Base-by-base conservation (phyloP, 2,329 filamentous ascomycete genomes). In the Colletotrichum siamense region DNA sequence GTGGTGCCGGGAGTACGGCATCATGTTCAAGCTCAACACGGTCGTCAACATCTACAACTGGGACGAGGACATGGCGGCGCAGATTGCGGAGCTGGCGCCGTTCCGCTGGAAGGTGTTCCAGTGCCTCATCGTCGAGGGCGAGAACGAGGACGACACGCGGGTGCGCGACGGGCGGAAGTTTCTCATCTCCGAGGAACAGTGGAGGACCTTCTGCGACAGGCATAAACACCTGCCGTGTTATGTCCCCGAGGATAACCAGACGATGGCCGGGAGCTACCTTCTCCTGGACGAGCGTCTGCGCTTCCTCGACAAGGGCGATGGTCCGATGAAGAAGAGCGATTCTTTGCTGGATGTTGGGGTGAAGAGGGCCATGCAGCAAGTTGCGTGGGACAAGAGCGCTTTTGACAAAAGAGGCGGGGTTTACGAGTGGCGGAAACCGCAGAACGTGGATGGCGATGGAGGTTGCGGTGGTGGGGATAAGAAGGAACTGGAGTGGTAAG, bases 11-110 rank as follows among this genome's bases (percentile, higher is more conserved):
- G 73, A 87, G 72, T 85, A 85, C 28, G 85, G 85, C 2, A 87
- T 91, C 80, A 89, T 86, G 81, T 91, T 92, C 84, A 91, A 92
- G 83, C 80, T 91, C 67, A 92, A 92, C 81, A 91, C 90, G 0
- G 89, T 91, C 1, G 86, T 91, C 5, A 87, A 86, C 79, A 82
- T 78, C 3, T 81, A 86, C 66, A 91, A 91, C 78, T 88, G 82
- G 80, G 69, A 86, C 4, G 89, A 92, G 80, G 87, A 89, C 76
- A 90, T 89, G 88, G 84, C 82, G 55, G 78, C 73, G 16, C 79
- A 77, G 6, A 84, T 91, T 9, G 71, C 79, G 16, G 57, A 78
- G 52, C 81, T 91, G 13, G 79, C 81, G 6, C 89, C 89, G 3
- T 90, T 89, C 75, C 86, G 90, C 0, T 91, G 89, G 89, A 91